phyloP scores from a whole-genome alignment of 306 rosid species.

The Sesbania bispinosa region DNA sequence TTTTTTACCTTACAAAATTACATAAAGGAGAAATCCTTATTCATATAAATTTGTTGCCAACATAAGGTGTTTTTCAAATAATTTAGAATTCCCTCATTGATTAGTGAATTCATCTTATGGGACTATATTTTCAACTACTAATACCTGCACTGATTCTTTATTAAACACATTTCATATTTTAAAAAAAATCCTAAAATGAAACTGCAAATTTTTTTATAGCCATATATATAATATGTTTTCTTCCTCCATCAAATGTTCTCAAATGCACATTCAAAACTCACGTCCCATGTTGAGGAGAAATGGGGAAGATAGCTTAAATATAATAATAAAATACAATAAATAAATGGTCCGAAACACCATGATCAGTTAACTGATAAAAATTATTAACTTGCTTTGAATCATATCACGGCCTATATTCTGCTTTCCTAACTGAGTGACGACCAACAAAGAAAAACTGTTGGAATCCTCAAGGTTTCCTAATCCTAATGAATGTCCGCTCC shows the following conservation, averaged over 20 bases:
- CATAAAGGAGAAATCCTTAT: no score
- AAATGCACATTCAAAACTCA: neutral
- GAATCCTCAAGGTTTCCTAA: constrained; percentile 28
- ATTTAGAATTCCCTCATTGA: no score
- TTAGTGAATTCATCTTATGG: no score
- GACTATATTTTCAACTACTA: neutral
- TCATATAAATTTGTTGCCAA: no score
- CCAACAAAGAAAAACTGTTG: constrained; percentile 37
- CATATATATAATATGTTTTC: neutral
- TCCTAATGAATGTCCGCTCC: constrained; percentile 8
- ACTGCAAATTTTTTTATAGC: neutral
- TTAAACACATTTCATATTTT: neutral
- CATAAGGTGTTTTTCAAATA: no score
- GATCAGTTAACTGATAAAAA: constrained; percentile 14
- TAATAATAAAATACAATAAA: constrained; percentile 8
- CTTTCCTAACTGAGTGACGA: constrained; percentile 19
- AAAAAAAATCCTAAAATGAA: neutral
- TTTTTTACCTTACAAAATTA: no score
- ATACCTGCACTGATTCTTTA: neutral
- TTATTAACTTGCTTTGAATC: constrained; percentile 26
- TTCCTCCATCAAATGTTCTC: neutral
- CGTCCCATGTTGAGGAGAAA: constrained; percentile 10
- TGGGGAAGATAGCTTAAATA: constrained; percentile 14
- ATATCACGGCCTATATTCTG: constrained; percentile 24
- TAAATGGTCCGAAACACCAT: constrained; percentile 25